Percentiles rank a stretch among this genome's conserved stretches.
Conservation (phyloP, 805 yeast genomes). For the Spathaspora passalidarum region DNA sequence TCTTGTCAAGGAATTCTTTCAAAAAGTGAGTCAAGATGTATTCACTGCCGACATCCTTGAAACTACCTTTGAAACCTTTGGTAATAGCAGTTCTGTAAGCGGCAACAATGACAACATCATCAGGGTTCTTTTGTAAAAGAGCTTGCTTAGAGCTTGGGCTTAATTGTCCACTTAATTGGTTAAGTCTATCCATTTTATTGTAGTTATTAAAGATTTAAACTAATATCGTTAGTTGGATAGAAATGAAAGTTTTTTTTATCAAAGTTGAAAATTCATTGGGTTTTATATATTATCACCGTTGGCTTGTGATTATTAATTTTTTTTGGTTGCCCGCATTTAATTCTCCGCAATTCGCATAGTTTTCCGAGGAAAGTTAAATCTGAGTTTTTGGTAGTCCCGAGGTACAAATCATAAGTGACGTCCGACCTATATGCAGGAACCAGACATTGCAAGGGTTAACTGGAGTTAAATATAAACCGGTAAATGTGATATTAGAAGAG, state of each 20-base stretch:
- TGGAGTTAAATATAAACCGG: too few relatives aligned
- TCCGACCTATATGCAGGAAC: not conserved
- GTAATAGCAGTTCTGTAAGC: constrained; percentile 91
- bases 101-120: constrained; percentile 86
- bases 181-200: constrained; percentile 42
- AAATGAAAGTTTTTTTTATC: not conserved
- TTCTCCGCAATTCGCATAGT: not conserved
- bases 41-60: constrained; percentile 80
- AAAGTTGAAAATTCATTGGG: not conserved
- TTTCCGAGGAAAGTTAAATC: constrained; percentile 1
- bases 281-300: not conserved
- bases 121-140: constrained; percentile 58
- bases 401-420: not conserved
- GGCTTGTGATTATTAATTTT: not conserved
- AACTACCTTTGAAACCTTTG: constrained; percentile 82
- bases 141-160: constrained; percentile 40
- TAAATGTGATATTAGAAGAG: too few relatives aligned
- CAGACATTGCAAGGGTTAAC: not conserved
- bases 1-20: constrained; percentile 54
- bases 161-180: constrained; percentile 44
- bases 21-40: constrained; percentile 69
- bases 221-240: not conserved
- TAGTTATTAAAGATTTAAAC: not conserved
- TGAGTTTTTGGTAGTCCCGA: not conserved
- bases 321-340: not conserved